Percentiles rank a stretch among this genome's conserved stretches.
These are phyloP conservation scores for Vitis hybrid DNA, from an alignment of 177 flowering plant species.

Conservation along the genomic window DNA sequence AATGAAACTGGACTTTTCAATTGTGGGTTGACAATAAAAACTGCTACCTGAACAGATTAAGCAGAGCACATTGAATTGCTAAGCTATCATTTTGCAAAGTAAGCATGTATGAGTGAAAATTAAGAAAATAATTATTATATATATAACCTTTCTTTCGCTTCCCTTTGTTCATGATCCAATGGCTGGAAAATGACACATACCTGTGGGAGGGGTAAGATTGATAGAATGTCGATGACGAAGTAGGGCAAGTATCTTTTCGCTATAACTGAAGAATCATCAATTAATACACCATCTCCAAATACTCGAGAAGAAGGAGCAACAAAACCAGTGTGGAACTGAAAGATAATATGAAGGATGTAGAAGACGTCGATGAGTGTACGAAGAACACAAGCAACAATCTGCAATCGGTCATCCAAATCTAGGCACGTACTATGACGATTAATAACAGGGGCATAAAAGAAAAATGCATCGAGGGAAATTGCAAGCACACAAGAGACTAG, in stretches of 20 bases:
- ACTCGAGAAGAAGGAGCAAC: slow-evolving; percentile 55
- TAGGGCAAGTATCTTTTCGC: slow-evolving; percentile 46
- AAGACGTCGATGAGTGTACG: slow-evolving; percentile 49
- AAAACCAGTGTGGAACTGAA: slow-evolving; percentile 65
- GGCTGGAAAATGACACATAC: slow-evolving; percentile 20
- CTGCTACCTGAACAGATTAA: slow-evolving; percentile 30
- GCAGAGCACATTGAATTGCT: not conserved
- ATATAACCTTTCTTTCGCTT: not conserved
- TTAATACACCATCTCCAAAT: slow-evolving; percentile 60
- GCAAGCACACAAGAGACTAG: slow-evolving; percentile 43
- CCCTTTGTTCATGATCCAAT: too few species aligned
- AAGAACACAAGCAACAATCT: slow-evolving; percentile 40
- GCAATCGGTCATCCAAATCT: slow-evolving; percentile 32
- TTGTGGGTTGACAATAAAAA: slow-evolving; percentile 33
- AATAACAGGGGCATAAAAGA: slow-evolving; percentile 53
- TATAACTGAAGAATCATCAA: slow-evolving; percentile 40
- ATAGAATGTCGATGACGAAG: slow-evolving; percentile 53
- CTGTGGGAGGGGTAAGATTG: slow-evolving; percentile 71
- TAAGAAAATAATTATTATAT: not conserved
- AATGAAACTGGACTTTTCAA: slow-evolving; percentile 24
- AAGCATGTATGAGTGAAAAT: not conserved
- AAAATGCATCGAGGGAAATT: slow-evolving; percentile 53
- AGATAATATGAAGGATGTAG: slow-evolving; percentile 47
- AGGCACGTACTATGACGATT: slow-evolving; percentile 34
- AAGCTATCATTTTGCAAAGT: not conserved